Evolutionary conservation across 1,139 yeast species (phyloP).

Genomic region (Yamadazyma friedrichii): DNA sequence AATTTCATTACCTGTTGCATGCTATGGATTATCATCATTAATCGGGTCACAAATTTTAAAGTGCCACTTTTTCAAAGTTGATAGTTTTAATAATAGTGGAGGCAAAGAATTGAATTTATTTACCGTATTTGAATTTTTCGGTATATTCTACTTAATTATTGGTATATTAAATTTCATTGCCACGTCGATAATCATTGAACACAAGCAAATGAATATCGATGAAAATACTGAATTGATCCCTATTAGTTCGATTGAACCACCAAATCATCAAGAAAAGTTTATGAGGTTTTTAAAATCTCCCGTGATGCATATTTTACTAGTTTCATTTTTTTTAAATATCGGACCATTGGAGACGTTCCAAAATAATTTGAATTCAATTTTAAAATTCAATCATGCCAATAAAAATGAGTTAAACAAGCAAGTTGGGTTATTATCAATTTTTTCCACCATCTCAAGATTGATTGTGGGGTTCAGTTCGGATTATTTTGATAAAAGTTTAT

Average conservation of each 20-base stretch:
- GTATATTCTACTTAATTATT: slow-evolving; percentile 52
- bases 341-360: slow-evolving; percentile 91
- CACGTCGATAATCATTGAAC: slow-evolving; percentile 52
- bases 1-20: slow-evolving; percentile 83
- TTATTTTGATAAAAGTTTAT: slow-evolving; percentile 36
- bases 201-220: slow-evolving; percentile 19
- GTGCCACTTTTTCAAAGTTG: slow-evolving; percentile 31
- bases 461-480: slow-evolving; percentile 69
- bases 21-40: slow-evolving; percentile 79
- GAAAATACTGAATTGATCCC: slow-evolving; percentile 19
- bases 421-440: slow-evolving; percentile 39
- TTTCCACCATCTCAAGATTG: slow-evolving; percentile 49
- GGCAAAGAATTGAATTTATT: slow-evolving; percentile 42
- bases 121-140: slow-evolving; percentile 57
- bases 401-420: slow-evolving; percentile 52
- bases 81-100: neutral
- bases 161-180: slow-evolving; percentile 63
- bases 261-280: slow-evolving; percentile 48
- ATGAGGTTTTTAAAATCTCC: slow-evolving; percentile 55
- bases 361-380: slow-evolving; percentile 77
- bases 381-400: slow-evolving; percentile 22
- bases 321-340: slow-evolving; percentile 63
- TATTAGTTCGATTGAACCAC: slow-evolving; percentile 31
- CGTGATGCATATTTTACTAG: slow-evolving; percentile 62
- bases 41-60: slow-evolving; percentile 58